phyloP scores from a whole-genome alignment of 2,329 filamentous ascomycete species.

The Monilinia aucupariae region DNA sequence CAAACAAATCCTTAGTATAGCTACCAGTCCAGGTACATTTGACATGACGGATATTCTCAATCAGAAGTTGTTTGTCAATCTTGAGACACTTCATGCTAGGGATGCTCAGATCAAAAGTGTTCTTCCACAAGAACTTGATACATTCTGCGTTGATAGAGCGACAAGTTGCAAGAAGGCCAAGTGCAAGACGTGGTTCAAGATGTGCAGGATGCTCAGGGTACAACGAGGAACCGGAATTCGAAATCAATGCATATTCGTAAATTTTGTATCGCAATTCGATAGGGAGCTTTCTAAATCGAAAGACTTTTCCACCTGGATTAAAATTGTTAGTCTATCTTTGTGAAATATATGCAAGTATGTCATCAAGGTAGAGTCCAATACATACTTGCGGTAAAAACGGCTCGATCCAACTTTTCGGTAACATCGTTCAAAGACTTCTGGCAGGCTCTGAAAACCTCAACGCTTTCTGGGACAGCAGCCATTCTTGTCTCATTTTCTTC shows the following conservation, averaged over 20 bases:
- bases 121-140: constrained; percentile 22
- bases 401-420: constrained; percentile 18
- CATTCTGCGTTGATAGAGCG: constrained; percentile 21
- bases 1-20: constrained; percentile 8
- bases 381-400: constrained; percentile 22
- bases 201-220: background rate
- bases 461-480: constrained; percentile 6
- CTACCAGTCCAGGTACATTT: constrained; percentile 20
- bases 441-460: constrained; percentile 11
- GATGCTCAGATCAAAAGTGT: constrained; percentile 19
- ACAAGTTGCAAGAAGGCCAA: constrained; percentile 21
- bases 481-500: constrained; percentile 21
- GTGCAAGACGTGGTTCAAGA: background rate
- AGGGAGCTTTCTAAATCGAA: constrained; percentile 22
- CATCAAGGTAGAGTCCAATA: background rate
- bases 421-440: constrained; percentile 18
- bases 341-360: background rate
- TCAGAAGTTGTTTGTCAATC: constrained; percentile 4
- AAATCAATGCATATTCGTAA: constrained; percentile 21
- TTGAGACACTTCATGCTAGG: background rate
- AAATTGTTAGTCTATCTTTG: background rate
- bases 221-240: background rate
- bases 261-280: constrained; percentile 22
- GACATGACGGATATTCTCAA: constrained; percentile 16
- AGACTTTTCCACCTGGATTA: constrained; percentile 18